Conservation (phyloP, 352 stramenopile species). For the Phytophthora nicotianae region DNA sequence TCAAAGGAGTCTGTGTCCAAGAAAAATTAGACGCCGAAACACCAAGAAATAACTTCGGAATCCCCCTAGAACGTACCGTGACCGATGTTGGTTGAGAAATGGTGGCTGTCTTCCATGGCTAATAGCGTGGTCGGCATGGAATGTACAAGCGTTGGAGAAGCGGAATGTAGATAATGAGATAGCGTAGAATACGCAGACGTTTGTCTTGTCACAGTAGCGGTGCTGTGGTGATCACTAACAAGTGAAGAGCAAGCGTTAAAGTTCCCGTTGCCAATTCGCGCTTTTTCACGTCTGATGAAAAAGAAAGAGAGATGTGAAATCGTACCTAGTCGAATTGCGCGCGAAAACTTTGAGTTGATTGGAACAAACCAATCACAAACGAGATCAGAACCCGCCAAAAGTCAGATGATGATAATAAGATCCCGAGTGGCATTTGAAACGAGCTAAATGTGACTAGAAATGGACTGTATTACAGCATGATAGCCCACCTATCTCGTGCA, state of each 20-base stretch:
- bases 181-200: background rate
- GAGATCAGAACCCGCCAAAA: slow-evolving; percentile 39
- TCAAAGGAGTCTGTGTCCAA: slow-evolving; percentile 33
- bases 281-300: slow-evolving; percentile 19
- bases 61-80: slow-evolving; percentile 25
- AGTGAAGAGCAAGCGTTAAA: background rate
- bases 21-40: too few species aligned
- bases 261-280: slow-evolving; percentile 14
- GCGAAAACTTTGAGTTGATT: slow-evolving; percentile 37
- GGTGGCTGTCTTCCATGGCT: slow-evolving; percentile 37
- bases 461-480: background rate
- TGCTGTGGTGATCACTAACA: slow-evolving; percentile 4
- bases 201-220: background rate
- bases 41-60: too few species aligned
- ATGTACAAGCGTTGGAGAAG: slow-evolving; percentile 7
- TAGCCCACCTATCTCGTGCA: slow-evolving; percentile 2
- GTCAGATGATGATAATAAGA: slow-evolving; percentile 6
- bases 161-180: slow-evolving; percentile 3
- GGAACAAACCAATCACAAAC: slow-evolving; percentile 17
- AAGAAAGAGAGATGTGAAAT: slow-evolving; percentile 1
- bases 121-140: slow-evolving; percentile 35
- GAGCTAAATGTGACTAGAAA: background rate
- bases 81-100: slow-evolving; percentile 22
- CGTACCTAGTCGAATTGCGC: slow-evolving; percentile 38
- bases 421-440: background rate